Evolutionary conservation across 2,329 filamentous ascomycete genomes (phyloP), one percentile per base, ranked within the genome.

Genomic region (Lachnellula cervina): DNA sequence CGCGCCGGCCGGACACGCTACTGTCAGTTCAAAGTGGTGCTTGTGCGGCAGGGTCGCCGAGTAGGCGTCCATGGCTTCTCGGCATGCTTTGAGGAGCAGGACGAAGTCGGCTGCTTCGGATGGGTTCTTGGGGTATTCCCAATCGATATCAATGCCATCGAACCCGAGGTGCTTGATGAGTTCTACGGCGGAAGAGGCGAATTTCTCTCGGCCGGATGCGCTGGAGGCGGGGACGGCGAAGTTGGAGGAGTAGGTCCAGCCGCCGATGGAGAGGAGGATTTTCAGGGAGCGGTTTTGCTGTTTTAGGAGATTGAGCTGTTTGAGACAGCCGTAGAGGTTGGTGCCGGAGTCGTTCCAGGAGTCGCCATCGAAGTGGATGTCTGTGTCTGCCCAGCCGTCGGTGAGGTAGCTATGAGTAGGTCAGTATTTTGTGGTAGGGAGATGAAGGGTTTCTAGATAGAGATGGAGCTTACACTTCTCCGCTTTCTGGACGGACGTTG

Each of bases 171-270:
- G 83, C 69, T 88, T 87, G 64, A 97, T 77, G 37, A 97, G 74
- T 21, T 84, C 78, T 1, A 96, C 87, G 35, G 89, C 86, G 28
- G 82, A 83, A 50, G 80, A 76, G 8, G 90, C 92, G 72, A 97
- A 97, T 1, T 69, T 79, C 32, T 78, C 76, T 7, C 91, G 82
- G 8, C 90, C 90, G 23, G 80, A 72, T 0, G 82, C 77, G 0
- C 88, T 90, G 43, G 87, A 88, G 1, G 87, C 87, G 0, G 90
- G 88, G 28, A 73, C 75, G n/a, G 82, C 80, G 72, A 97, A 95
- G 74, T 96, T 94, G 70, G 81, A 76, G 60, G 87, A 89, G 71
- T 96, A 96, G 0, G 91, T 96, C 91, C 91, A 97, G 50, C 93
- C 93, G 59, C 92, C 92, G 59, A 97, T 89, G 52, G 87, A 91